These are phyloP conservation scores for Candida ipomoeae DNA, from an alignment of 805 yeast genomes.

Conservation along the genomic window DNA sequence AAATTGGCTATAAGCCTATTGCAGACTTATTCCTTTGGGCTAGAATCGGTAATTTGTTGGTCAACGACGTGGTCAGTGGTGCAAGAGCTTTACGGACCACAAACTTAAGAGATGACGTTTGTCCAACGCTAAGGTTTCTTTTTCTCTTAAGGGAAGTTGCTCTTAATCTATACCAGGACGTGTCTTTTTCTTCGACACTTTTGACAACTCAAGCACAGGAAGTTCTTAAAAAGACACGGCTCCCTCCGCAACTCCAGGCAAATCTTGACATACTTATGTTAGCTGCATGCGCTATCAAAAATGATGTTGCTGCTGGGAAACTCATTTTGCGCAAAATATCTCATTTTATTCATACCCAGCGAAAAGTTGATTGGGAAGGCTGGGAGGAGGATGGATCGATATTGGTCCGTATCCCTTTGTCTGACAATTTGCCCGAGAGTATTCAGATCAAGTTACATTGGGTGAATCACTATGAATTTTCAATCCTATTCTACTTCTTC, in stretches of 20 bases:
- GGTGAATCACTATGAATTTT: constrained; percentile 42
- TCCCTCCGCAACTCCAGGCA: constrained; percentile 29
- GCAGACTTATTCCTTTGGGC: constrained; percentile 28
- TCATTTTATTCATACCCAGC: constrained; percentile 17
- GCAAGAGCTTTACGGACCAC: constrained; percentile 18
- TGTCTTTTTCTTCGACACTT: constrained; percentile 17
- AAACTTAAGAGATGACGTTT: constrained; percentile 2
- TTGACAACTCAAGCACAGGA: constrained; percentile 17
- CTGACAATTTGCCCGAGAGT: not conserved
- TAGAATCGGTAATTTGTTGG: constrained; percentile 28
- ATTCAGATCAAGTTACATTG: constrained; percentile 31
- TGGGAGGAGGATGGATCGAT: constrained; percentile 31
- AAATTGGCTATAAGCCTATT: constrained; percentile 14
- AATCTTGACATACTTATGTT: constrained; percentile 24
- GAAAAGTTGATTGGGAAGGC: constrained; percentile 17
- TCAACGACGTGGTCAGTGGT: constrained; percentile 24
- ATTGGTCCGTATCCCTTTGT: constrained; percentile 2
- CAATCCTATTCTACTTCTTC: constrained; percentile 37
- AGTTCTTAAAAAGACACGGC: not conserved
- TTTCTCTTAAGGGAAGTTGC: constrained; percentile 27
- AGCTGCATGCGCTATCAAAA: constrained; percentile 24
- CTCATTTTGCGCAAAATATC: constrained; percentile 17
- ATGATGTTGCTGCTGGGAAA: constrained; percentile 24
- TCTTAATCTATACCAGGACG: constrained; percentile 27
- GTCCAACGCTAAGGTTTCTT: constrained; percentile 19